Percentiles rank a stretch among this genome's conserved stretches.
Evolutionary conservation across 2,329 filamentous ascomycete genomes (phyloP).

Genomic region (Capronia americana): DNA sequence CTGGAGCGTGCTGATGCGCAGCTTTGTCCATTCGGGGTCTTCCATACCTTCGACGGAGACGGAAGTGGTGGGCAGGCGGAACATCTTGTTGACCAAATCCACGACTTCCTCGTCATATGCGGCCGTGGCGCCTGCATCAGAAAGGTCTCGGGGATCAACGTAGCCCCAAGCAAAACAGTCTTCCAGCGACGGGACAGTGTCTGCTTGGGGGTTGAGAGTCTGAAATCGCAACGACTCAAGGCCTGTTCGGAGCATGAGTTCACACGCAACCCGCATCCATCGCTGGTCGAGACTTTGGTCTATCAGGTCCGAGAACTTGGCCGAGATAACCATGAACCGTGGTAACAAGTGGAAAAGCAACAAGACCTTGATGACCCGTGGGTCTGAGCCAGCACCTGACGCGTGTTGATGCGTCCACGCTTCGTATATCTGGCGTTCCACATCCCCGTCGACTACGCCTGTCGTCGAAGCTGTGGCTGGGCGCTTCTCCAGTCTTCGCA

Average conservation of each 20-base stretch:
- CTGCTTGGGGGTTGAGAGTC: background rate
- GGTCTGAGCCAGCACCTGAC: background rate
- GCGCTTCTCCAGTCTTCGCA: conserved; percentile 11
- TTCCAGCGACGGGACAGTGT: conserved; percentile 25
- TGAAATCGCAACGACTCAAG: conserved; percentile 25
- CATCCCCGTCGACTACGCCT: background rate
- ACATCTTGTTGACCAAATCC: conserved; percentile 26
- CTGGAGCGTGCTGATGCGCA: conserved; percentile 23
- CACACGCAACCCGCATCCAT: conserved; percentile 36
- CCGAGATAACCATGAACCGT: conserved; percentile 37
- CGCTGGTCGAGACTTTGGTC: conserved; percentile 16
- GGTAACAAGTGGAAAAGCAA: conserved; percentile 31
- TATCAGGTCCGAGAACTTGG: conserved; percentile 24
- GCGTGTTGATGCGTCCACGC: conserved; percentile 4
- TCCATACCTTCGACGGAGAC: background rate
- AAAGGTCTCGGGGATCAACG: conserved; percentile 11
- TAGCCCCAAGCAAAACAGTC: conserved; percentile 39
- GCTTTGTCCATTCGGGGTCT: conserved; percentile 29
- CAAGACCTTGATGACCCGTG: background rate
- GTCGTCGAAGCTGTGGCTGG: background rate
- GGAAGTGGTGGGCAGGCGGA: background rate
- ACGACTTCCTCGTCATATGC: background rate
- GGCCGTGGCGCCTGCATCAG: background rate
- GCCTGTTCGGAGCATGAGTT: conserved; percentile 37
- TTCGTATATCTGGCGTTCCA: conserved; percentile 24